These are phyloP conservation scores for Curvularia lunata DNA, from an alignment of 2,329 filamentous ascomycete genomes.

Conservation along the genomic window DNA sequence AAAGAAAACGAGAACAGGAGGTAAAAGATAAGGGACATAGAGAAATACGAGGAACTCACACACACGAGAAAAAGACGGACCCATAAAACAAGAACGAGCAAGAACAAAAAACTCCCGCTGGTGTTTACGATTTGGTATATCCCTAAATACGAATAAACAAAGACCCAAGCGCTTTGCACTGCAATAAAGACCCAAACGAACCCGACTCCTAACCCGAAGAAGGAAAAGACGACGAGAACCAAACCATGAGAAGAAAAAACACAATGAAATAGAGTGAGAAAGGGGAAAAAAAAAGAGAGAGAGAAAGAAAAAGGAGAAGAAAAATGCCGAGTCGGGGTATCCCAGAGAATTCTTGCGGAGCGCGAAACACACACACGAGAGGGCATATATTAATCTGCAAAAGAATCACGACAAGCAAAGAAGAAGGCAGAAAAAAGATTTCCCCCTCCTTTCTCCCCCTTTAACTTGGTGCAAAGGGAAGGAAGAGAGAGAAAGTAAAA, in stretches of 20 bases:
- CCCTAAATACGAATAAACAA: slow-evolving; percentile 14
- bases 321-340: slow-evolving; percentile 19
- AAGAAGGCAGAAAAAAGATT: too few relatives aligned
- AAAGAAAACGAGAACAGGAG: neutral
- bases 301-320: neutral
- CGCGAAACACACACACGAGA: slow-evolving; percentile 14
- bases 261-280: neutral
- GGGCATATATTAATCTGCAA: too few relatives aligned
- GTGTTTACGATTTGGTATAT: slow-evolving; percentile 38
- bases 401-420: too few relatives aligned
- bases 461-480: too few relatives aligned
- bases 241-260: too few relatives aligned
- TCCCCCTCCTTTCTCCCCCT: too few relatives aligned
- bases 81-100: neutral
- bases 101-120: slow-evolving; percentile 28
- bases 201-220: too few relatives aligned
- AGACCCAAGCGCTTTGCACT: neutral
- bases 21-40: too few relatives aligned
- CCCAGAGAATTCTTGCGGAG: slow-evolving; percentile 19
- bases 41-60: neutral
- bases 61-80: neutral
- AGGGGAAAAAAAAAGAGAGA: neutral
- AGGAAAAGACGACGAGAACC: too few relatives aligned
- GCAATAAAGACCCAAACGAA: too few relatives aligned
- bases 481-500: too few relatives aligned